A percentile compares a stretch with the other conserved stretches of the same genome.
Evolutionary conservation across 2,329 filamentous ascomycete genomes (phyloP).

Genomic region (Fonsecaea multimorphosa): DNA sequence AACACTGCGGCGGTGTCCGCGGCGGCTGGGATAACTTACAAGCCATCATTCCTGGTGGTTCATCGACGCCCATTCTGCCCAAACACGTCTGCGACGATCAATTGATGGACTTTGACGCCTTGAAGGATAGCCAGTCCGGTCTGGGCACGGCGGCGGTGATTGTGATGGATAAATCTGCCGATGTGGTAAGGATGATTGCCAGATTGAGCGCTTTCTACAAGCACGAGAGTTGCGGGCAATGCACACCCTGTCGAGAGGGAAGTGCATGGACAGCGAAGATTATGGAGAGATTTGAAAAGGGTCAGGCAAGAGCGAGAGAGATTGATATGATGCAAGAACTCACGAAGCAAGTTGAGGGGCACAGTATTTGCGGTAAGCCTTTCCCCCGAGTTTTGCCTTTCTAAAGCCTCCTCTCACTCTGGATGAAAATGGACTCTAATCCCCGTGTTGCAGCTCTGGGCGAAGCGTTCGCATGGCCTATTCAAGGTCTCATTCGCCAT

Average conservation of each 20-base stretch:
- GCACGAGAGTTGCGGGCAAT: slow-evolving; percentile 98
- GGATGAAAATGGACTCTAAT: slow-evolving; percentile 2
- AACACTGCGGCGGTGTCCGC: slow-evolving; percentile 94
- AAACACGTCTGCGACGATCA: slow-evolving; percentile 91
- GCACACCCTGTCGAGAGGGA: slow-evolving; percentile 98
- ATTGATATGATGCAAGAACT: slow-evolving; percentile 99
- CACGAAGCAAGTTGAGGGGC: slow-evolving; percentile 98
- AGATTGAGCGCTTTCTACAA: slow-evolving; percentile 96
- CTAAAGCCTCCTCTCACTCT: neutral
- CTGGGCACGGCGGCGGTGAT: slow-evolving; percentile 97
- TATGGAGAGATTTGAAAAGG: slow-evolving; percentile 94
- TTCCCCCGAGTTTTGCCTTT: slow-evolving; percentile 4
- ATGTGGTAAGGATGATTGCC: slow-evolving; percentile 92
- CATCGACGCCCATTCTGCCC: slow-evolving; percentile 93
- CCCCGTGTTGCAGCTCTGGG: slow-evolving; percentile 70
- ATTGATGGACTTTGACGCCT: slow-evolving; percentile 97
- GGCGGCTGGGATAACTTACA: slow-evolving; percentile 98
- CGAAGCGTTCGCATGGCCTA: slow-evolving; percentile 97
- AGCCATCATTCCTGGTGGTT: slow-evolving; percentile 93
- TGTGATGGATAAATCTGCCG: slow-evolving; percentile 98
- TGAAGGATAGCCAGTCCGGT: slow-evolving; percentile 97
- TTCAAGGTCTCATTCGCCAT: slow-evolving; percentile 97
- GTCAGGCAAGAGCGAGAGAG: slow-evolving; percentile 84
- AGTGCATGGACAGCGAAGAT: slow-evolving; percentile 99
- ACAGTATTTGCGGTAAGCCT: slow-evolving; percentile 90